Base-by-base conservation (phyloP, 129 eudicot genomes). In the Tanacetum coccineum region DNA sequence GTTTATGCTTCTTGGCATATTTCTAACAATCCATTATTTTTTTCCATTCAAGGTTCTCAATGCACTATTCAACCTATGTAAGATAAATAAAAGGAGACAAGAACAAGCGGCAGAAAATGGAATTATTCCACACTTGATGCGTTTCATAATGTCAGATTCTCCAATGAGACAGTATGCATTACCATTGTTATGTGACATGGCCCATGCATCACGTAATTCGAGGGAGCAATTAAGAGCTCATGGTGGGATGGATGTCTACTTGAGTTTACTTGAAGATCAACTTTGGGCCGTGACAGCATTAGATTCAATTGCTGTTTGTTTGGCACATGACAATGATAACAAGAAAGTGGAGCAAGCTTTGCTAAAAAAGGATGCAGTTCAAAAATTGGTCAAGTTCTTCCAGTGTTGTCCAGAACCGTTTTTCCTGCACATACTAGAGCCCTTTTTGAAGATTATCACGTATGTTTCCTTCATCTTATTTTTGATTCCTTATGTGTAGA, bases 81-180 rank as follows among this genome's bases (percentile, higher is more conserved):
- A 93, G 83, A 86, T 93, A 59, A 89, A 93, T 74, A 93, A 89
- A 90, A 86, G 96, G 80, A 79, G 99, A 74, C 99, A 93, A 71
- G 99, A 93, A 78, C 99, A 93, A 59, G 96, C 99, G 0, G 99
- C 99, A 42, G 96, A 89, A 79, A 93, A 89, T 46, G 99, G 99
- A 76, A 89, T 93, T 14, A 89, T 93, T 67, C 96, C 96, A 28
- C 99, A 93, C 79, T 81, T 93, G 71, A 86, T 93, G 93, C 89
- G 83, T 17, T 93, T 86, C 67, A 84, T 93, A 74, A 82, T 89
- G 93, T 78, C 90, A 13, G 90, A 78, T 75, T 93, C 99, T 67
- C 99, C 96, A 49, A 50, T 93, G 28, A 82, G 80, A 74, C 93
- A 93, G 72, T 86, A 81, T 65, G 99, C 99, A 21, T 71, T 93